Base-by-base conservation (phyloP, 2,329 filamentous ascomycete genomes). In the Aspergillus viridinutans region DNA sequence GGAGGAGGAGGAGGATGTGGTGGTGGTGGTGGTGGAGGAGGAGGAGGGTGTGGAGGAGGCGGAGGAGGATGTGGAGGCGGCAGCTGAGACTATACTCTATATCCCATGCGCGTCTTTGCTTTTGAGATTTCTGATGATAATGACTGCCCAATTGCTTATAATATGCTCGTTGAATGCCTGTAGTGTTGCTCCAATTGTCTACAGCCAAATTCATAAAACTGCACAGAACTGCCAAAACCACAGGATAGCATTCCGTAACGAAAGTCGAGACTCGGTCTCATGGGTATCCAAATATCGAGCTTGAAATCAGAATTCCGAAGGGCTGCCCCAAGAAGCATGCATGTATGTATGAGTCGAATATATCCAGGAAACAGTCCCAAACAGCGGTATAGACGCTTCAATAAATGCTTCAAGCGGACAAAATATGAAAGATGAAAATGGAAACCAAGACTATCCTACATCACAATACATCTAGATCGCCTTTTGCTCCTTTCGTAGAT, bases 1-100 rank as follows among this genome's bases (percentile, higher is more conserved):
- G 69, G 71, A 48, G 72, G 74, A 2, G 76, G 75, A 2, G 72
- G 78, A n/a, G n/a, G n/a, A 0, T 73, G 74, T 2, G 79, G 81
- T 12, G 26, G 26, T 4, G 9, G 28, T 4, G 28, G 7, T 7
- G 26, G 26, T 8, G 26, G 26, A 2, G 76, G 75, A 6, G 77
- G 79, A 48, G 77, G 80, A 40, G 74, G 77, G 3, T 70, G 76
- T 1, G 73, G 74, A 0, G 53, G 60, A 1, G 58, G 59, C 21
- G 56, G 58, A 9, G 57, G 62, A 7, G 53, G 57, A 8, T 29
- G 61, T 23, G 53, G 60, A 23, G 53, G 61, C 2, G 58, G 58
- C 3, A 49, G 59, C 10, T 50, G 21, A 52, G 32, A 38, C 32
- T 7, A 17, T 38, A 14, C 32, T 38, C 28, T 38, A 38, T 38